Percentiles rank a stretch among this genome's conserved stretches.
Conservation (phyloP, 2,329 filamentous ascomycete species). For the Trichoderma citrinoviride region DNA sequence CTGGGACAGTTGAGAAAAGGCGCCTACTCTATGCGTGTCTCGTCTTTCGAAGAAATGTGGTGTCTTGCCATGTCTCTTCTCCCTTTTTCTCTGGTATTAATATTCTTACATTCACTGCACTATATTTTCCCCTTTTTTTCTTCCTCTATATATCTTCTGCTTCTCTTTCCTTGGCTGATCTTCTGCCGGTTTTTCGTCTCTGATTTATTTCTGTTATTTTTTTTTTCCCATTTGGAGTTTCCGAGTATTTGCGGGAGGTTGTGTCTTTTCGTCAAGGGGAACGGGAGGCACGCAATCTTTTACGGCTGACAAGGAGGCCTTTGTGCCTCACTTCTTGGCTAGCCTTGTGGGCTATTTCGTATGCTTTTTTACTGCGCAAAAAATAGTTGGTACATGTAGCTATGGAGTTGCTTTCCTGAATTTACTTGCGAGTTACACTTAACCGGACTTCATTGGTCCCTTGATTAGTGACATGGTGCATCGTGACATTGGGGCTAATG, state of each 20-base stretch:
- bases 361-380: not conserved
- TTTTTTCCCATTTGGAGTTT: not conserved
- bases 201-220: not conserved
- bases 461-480: not conserved
- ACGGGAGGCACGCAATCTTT: not conserved
- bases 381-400: not conserved
- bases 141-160: not conserved
- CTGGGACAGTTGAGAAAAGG: slow-evolving; percentile 54
- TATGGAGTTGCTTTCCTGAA: not conserved
- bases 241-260: not conserved
- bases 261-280: not conserved
- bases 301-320: too few species aligned
- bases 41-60: not conserved
- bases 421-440: not conserved
- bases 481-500: slow-evolving; percentile 3
- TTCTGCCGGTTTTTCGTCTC: not conserved
- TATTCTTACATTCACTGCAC: slow-evolving; percentile 13
- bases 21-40: slow-evolving; percentile 2
- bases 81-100: not conserved
- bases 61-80: not conserved
- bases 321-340: not conserved
- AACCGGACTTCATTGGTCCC: not conserved
- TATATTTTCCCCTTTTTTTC: not conserved
- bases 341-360: not conserved
- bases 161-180: too few species aligned